Conservation (phyloP, 768 basidiomycete species). For the Mycena venus region DNA sequence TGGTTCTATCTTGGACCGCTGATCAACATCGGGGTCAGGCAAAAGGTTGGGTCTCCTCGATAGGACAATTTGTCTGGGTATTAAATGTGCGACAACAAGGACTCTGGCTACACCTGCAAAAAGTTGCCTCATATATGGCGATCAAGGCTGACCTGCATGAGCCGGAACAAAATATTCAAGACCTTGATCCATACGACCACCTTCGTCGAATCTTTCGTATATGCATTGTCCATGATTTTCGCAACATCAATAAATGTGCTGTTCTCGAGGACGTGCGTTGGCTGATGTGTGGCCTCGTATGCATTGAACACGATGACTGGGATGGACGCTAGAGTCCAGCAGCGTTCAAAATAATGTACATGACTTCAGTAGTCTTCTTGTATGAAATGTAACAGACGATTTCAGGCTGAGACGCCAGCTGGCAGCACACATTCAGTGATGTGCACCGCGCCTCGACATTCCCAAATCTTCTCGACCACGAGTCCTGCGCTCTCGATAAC, state of each 20-base stretch:
- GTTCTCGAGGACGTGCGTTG: not conserved
- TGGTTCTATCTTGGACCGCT: not conserved
- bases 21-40: conserved; percentile 1
- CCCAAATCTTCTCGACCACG: conserved; percentile 3
- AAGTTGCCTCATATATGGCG: not conserved
- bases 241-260: not conserved
- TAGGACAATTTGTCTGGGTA: not conserved
- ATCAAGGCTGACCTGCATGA: not conserved
- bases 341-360: too few relatives aligned
- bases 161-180: not conserved
- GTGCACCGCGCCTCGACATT: not conserved
- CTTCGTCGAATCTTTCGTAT: not conserved
- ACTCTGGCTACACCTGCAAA: not conserved
- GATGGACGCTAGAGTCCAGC: too few relatives aligned
- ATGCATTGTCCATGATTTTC: not conserved
- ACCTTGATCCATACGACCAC: not conserved
- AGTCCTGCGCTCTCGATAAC: not conserved
- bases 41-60: not conserved
- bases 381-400: too few relatives aligned
- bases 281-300: not conserved
- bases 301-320: not conserved
- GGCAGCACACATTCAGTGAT: conserved; percentile 7
- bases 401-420: too few relatives aligned
- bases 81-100: not conserved
- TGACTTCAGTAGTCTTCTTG: too few relatives aligned